Base-by-base conservation (phyloP, 2,329 filamentous ascomycete species). In the Trichoderma semiorbis region DNA sequence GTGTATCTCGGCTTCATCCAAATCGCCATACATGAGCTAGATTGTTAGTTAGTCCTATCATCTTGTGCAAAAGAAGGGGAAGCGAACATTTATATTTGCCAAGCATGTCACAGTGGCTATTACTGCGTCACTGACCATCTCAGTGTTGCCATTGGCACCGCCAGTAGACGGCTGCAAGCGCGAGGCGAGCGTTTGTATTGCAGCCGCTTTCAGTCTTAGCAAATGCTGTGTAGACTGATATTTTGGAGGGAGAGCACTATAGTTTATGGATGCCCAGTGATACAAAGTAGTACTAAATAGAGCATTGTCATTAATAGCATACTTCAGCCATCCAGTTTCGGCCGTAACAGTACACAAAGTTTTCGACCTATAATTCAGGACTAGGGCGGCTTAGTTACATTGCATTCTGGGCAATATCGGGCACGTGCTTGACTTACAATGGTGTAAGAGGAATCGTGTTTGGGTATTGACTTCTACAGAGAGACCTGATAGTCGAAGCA, bases 271-370 rank as follows among this genome's bases (percentile, higher is more conserved):
- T 14, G 62, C 43, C 62, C 43, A 65, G 43, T 65, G 43, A 28
- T 65, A 65, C 18, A 65, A 14, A 7, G 62, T 53, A 16, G 28
- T 65, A 24, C 10, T 65, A 53, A 65, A 65, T 26, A 65, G 43
- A 11, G 62, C 28, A 7, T 21, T 26, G 28, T 53, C 43, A 24
- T 53, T 18, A 1, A 65, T 32, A 2, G 62, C 62, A 12, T 65
- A 65, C 12, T 53, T 65, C 8, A 65, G 62, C 62, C 62, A 65
- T n/a, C 62, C 62, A 24, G 62, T 65, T 30, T 65, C 62, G 12
- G 43, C 62, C 14, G 62, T 65, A 16, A 65, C 43, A 65, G 39
- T 65, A 65, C 62, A 65, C 28, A 65, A 16, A 2, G 62, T 53
- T 53, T 65, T 65, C 14, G 62, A 65, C n/a, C 26, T 50, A 21